Conservation (phyloP, 1,284 basidiomycete species). For the Ustilago lituana region DNA sequence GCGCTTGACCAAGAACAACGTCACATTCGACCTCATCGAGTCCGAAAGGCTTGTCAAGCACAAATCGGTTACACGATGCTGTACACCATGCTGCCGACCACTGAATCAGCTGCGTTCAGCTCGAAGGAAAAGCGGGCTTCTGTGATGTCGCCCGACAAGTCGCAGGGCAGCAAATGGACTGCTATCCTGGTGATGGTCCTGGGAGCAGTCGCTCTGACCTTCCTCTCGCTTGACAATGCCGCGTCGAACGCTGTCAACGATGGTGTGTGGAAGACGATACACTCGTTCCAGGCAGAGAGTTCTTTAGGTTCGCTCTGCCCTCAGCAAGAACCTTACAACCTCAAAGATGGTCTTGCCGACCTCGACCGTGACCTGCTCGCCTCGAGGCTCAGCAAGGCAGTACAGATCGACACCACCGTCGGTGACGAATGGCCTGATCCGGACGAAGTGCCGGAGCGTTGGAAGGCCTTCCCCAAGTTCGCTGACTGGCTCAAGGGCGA, state of each 20-base stretch:
- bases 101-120: not conserved
- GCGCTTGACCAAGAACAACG: not conserved
- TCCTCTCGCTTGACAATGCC: slow-evolving; percentile 34
- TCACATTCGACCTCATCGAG: not conserved
- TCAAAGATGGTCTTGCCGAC: slow-evolving; percentile 35
- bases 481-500: slow-evolving; percentile 44
- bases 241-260: slow-evolving; percentile 36
- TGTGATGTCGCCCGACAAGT: not conserved
- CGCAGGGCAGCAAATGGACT: slow-evolving; percentile 20
- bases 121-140: slow-evolving; percentile 17
- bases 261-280: slow-evolving; percentile 24
- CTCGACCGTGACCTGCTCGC: slow-evolving; percentile 39
- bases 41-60: not conserved
- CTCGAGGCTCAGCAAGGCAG: slow-evolving; percentile 48
- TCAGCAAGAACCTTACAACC: slow-evolving; percentile 38
- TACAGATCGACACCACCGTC: slow-evolving; percentile 59
- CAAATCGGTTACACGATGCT: not conserved
- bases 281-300: slow-evolving; percentile 10
- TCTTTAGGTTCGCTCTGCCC: slow-evolving; percentile 23
- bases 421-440: slow-evolving; percentile 54
- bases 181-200: slow-evolving; percentile 23
- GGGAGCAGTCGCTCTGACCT: slow-evolving; percentile 18
- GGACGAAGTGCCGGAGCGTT: slow-evolving; percentile 36
- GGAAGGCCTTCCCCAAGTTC: slow-evolving; percentile 52
- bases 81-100: slow-evolving; percentile 19